Base-by-base conservation (phyloP, 2,329 filamentous ascomycete genomes). In the Akanthomyces lecanii region DNA sequence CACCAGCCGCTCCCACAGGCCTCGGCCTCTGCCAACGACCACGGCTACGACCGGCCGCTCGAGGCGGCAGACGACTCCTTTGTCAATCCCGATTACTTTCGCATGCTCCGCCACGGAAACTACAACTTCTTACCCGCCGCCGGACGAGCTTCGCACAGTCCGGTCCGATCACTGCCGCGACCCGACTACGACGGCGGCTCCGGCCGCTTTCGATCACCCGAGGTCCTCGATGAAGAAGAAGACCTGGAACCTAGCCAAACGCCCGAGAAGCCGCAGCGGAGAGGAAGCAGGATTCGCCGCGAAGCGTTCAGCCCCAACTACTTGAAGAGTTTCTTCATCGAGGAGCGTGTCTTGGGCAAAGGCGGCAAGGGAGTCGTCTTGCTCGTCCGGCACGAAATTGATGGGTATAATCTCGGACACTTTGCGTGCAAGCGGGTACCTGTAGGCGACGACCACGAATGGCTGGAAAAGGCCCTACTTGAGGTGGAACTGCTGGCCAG, bases 351-450 rank as follows among this genome's bases (percentile, higher is more conserved):
- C 70, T 81, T 99, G 0, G 95, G 95, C 0, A 85, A 89, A 70
- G 95, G 96, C 25, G 95, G 96, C 3, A 97, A 97, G 72, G 95
- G 95, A 0, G 92, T 99, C 4, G 95, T 99, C 1, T 77, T 99
- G 53, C 82, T 98, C n/a, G 95, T 99, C 11, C 87, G 91, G 64
- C 95, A 99, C 76, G 84, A 96, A 67, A 86, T 99, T 63, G 95
- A 98, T 73, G 89, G 91, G 25, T 94, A 96, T 51, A 85, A 88
- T 38, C 81, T 99, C 1, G 95, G 95, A 1, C 85, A 95, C 67
- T 99, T 96, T 75, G 95, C 95, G 14, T 99, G 95, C 81, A 99
- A 99, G 76, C 87, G 96, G 52, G 93, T 99, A 0, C 96, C 95
- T 0, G 95, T 99, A 4, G 91, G 95, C 16, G 90, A 99, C 71